phyloP scores from a whole-genome alignment of 495 filamentous ascomycete species.

The Penicillium dipodomyicola region DNA sequence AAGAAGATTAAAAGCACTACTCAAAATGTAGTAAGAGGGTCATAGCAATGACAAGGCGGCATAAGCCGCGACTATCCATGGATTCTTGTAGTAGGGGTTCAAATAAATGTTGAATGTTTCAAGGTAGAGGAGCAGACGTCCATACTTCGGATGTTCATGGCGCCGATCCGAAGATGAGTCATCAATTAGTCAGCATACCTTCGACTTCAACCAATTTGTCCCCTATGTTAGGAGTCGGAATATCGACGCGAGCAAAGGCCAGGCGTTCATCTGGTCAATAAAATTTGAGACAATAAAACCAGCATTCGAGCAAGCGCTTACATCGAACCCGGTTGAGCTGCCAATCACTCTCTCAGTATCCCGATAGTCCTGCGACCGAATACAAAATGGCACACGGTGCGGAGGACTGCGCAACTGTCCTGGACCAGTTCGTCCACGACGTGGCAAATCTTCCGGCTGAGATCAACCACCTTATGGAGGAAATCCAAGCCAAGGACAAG shows the following conservation, averaged over 20 bases:
- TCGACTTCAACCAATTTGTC: background rate
- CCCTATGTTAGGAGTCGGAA: background rate
- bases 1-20: too few species aligned
- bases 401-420: slow-evolving; percentile 82
- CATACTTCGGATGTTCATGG: background rate
- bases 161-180: background rate
- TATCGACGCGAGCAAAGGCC: background rate
- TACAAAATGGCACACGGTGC: slow-evolving; percentile 38
- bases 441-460: slow-evolving; percentile 88
- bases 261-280: background rate
- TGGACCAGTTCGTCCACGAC: slow-evolving; percentile 91
- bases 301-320: background rate
- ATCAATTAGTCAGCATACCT: background rate
- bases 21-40: too few species aligned
- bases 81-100: too few species aligned
- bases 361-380: slow-evolving; percentile 5
- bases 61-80: too few species aligned
- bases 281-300: background rate
- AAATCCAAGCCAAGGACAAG: slow-evolving; percentile 88
- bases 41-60: too few species aligned
- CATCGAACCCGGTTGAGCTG: background rate
- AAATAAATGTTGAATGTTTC: too few species aligned
- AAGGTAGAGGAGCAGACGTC: background rate
- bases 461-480: slow-evolving; percentile 88
- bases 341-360: background rate